phyloP scores from a whole-genome alignment of 805 yeast species.

The Saccharomycopsis babjevae region DNA sequence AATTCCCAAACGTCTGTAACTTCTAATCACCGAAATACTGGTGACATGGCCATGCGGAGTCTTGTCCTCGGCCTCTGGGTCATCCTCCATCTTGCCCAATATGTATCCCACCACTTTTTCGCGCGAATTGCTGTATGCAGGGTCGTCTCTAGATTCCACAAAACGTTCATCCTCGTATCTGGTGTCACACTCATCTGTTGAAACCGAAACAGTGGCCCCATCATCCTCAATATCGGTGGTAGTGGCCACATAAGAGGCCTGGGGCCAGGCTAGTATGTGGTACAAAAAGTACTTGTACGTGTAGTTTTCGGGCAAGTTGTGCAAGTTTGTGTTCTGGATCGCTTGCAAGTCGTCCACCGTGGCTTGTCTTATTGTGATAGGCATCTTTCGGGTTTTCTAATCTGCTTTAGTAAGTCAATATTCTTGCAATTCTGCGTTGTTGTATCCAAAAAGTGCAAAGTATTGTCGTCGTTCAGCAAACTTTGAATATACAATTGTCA shows the following conservation, averaged over 20 bases:
- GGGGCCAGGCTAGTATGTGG: conserved; percentile 94
- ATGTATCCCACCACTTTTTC: conserved; percentile 94
- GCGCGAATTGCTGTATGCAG: conserved; percentile 48
- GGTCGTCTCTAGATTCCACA: conserved; percentile 37
- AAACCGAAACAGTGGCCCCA: conserved; percentile 19
- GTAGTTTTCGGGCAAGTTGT: conserved; percentile 91
- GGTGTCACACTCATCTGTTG: not conserved
- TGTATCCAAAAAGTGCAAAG: too few relatives aligned
- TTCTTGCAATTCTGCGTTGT: too few relatives aligned
- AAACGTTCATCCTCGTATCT: conserved; percentile 7
- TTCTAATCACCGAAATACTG: conserved; percentile 87
- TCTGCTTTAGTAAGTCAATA: too few relatives aligned
- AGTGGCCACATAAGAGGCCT: conserved; percentile 91
- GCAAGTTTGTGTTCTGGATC: conserved; percentile 90
- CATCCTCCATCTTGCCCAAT: conserved; percentile 93
- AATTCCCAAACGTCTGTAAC: conserved; percentile 89
- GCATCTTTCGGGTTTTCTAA: conserved; percentile 35
- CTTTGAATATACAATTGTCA: too few relatives aligned
- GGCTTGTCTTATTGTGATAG: conserved; percentile 82
- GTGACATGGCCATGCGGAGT: conserved; percentile 92
- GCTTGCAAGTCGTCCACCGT: conserved; percentile 80
- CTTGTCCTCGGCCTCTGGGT: conserved; percentile 62
- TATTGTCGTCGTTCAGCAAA: too few relatives aligned
- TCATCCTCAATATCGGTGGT: conserved; percentile 45
- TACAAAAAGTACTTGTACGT: conserved; percentile 87